Evolutionary conservation across 192 early-diverging fungal genomes (phyloP).

Genomic region (Coemansia sp.): DNA sequence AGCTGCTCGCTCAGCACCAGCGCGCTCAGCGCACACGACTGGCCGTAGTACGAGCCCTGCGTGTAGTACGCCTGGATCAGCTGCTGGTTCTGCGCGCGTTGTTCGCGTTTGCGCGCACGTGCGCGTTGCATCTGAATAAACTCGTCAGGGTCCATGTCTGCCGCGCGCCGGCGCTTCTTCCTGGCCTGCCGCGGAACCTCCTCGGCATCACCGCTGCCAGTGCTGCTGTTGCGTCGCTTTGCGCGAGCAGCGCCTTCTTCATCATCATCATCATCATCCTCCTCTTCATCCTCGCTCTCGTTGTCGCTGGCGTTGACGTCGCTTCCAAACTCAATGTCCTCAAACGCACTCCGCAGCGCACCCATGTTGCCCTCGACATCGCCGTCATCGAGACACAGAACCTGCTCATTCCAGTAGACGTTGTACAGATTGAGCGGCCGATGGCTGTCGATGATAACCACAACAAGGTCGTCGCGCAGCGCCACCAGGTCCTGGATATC

Average conservation of each 20-base stretch:
- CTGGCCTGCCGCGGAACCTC: not conserved
- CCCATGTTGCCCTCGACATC: constrained; percentile 70
- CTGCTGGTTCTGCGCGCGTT: constrained; percentile 38
- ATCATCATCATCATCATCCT: constrained; percentile 11
- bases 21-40: constrained; percentile 68
- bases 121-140: constrained; percentile 49
- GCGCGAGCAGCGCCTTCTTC: not conserved
- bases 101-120: constrained; percentile 30
- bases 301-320: constrained; percentile 11
- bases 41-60: constrained; percentile 75
- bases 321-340: constrained; percentile 48
- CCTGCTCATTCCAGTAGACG: constrained; percentile 71
- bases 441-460: constrained; percentile 87
- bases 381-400: constrained; percentile 86
- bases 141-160: constrained; percentile 49
- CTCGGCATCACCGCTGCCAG: too few species aligned
- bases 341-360: constrained; percentile 68
- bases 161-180: constrained; percentile 12
- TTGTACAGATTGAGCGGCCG: constrained; percentile 86
- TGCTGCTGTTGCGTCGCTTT: constrained; percentile 14
- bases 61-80: constrained; percentile 78
- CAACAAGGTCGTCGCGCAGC: constrained; percentile 59
- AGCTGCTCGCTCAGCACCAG: constrained; percentile 77
- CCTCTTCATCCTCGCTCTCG: constrained; percentile 15
- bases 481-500: constrained; percentile 67